Evolutionary conservation across 352 stramenopile species (phyloP).

Genomic region (Phytophthora multivora): DNA sequence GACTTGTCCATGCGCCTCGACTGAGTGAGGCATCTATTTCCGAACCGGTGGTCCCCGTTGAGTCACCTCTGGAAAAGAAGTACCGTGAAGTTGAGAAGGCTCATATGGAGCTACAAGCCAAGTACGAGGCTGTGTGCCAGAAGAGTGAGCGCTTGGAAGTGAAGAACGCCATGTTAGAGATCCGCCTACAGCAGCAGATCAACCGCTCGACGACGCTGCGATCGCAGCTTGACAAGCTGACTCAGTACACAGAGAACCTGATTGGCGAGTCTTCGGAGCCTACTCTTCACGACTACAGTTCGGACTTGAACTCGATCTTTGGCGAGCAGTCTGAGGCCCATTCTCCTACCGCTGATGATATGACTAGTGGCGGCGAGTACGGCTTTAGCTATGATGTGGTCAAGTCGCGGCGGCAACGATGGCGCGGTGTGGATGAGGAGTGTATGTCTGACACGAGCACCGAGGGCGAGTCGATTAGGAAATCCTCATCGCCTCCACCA

Average conservation of each 20-base stretch:
- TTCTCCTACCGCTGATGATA: conserved; percentile 45
- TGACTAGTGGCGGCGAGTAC: conserved; percentile 41
- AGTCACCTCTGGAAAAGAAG: conserved; percentile 47
- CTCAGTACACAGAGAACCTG: conserved; percentile 71
- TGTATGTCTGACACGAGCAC: conserved; percentile 67
- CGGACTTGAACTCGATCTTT: conserved; percentile 56
- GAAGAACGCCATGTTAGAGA: conserved; percentile 70
- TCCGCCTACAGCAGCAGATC: conserved; percentile 66
- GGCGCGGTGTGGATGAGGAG: conserved; percentile 51
- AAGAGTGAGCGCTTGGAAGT: conserved; percentile 58
- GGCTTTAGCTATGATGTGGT: conserved; percentile 47
- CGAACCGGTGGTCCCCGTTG: conserved; percentile 22
- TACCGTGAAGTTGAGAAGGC: conserved; percentile 53
- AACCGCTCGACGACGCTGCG: conserved; percentile 67
- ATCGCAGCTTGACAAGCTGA: conserved; percentile 71
- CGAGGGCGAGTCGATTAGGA: conserved; percentile 40
- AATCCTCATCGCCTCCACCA: conserved; percentile 32
- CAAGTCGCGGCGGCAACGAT: conserved; percentile 40
- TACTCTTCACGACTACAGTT: conserved; percentile 51
- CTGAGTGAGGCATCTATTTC: conserved; percentile 28
- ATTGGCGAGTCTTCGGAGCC: conserved; percentile 63
- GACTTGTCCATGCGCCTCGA: conserved; percentile 24
- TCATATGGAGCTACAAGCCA: conserved; percentile 58
- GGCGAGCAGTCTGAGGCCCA: conserved; percentile 47
- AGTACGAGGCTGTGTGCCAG: conserved; percentile 50